Conservation (phyloP, 805 yeast genomes). For the Zygosaccharomyces kombuchaensis region DNA sequence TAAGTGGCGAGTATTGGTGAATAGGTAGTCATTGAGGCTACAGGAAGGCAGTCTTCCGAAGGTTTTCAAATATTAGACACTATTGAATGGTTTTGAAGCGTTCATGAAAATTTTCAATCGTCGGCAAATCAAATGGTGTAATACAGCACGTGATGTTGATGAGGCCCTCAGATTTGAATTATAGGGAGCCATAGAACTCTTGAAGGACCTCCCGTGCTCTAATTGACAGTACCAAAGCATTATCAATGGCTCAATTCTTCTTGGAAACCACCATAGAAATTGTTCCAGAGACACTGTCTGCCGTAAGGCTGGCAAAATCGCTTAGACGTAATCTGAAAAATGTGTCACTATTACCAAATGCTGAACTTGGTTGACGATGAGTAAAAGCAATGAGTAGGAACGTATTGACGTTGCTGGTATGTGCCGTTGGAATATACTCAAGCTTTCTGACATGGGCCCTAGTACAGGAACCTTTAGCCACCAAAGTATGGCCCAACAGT, state of each 20-base stretch:
- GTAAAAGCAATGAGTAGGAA: conserved; percentile 5
- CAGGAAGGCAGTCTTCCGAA: background rate
- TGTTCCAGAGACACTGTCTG: background rate
- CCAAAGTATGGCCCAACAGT: conserved; percentile 63
- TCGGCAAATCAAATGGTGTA: background rate
- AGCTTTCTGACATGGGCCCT: conserved; percentile 91
- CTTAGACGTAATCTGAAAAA: background rate
- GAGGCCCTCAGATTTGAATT: background rate
- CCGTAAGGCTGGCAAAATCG: background rate
- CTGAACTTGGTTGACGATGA: background rate
- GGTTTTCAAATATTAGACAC: background rate
- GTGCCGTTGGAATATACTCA: conserved; percentile 65
- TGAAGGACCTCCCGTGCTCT: too few species aligned
- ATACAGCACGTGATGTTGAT: background rate
- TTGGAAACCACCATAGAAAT: too few species aligned
- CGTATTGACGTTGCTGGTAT: conserved; percentile 23
- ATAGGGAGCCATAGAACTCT: background rate
- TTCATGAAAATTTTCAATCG: background rate
- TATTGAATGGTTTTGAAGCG: background rate
- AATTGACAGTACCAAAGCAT: background rate
- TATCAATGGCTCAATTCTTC: too few species aligned
- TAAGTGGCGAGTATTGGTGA: conserved; percentile 38
- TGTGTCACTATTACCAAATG: background rate
- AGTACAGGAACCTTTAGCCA: conserved; percentile 81
- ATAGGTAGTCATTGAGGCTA: conserved; percentile 18